Evolutionary conservation across 1,139 yeast genomes (phyloP), one percentile per base, ranked within the genome.

Genomic region (Sugiyamaella xylanicola): DNA sequence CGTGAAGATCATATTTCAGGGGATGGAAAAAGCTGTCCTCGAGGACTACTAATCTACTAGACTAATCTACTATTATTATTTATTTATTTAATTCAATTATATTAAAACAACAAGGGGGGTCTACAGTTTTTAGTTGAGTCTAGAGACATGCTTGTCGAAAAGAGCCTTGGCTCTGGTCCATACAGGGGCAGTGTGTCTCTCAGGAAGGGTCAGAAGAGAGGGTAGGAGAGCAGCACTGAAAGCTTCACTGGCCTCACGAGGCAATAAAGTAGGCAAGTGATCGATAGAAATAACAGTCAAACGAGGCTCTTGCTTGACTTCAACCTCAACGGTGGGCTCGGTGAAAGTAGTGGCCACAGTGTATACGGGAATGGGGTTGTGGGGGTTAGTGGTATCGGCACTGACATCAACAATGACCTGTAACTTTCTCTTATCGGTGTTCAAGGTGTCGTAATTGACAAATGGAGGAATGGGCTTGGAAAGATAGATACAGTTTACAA

Each of bases 381-480:
- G 95, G 59, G 98, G 98, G 74, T 93, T 95, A 56, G 99, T 93
- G 52, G 98, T 93, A 75, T 95, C 99, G 57, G 99, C 99, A 56
- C 97, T 89, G 56, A 93, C 99, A 73, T 93, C 99, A 53, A 93
- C 97, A 62, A 95, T 90, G 19, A 95, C 89, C 72, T 93, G 85
- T 70, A 93, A 82, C 64, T 81, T 85, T 82, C 99, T 88, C 53
- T 70, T 65, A 58, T 75, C 74, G 56, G 72, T 74, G 74, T 87
- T 87, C 71, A 93, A 81, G 59, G 81, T 72, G 36, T 87, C 88
- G 65, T 72, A 73, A 74, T 86, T 83, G 69, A 91, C 79, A 70
- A 93, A 95, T 57, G 98, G 97, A 49, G 98, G 86, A 68, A 93
- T 93, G 71, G 97, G 96, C 74, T 85, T 77, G 50, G 97, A 89